Base-by-base conservation (phyloP, 371 early-diverging fungal genomes). In the Rhizopus sp. region DNA sequence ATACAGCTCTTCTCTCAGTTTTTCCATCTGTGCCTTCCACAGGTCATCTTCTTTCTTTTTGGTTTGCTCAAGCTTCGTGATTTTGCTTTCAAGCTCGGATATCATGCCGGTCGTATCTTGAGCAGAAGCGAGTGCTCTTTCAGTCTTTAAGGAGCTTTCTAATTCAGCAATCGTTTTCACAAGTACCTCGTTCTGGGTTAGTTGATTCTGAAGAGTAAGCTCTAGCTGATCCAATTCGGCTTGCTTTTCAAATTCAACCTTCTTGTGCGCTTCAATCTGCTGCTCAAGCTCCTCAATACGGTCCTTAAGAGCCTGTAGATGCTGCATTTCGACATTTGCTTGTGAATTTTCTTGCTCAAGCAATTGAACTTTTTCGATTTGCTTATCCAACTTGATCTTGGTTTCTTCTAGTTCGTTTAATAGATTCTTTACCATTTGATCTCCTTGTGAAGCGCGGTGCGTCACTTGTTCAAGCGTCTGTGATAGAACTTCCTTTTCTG, bases 51-150 rank as follows among this genome's bases (percentile, higher is more conserved):
- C 60, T n/a, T 42, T 53, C 29, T 56, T 56, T n/a, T 61, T 60
- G 5, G 50, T 45, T 47, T 58, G 32, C 16, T 68, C 59, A 15
- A 68, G 33, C 10, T 29, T 12, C 32, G 50, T 16, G 3, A 70
- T 31, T 46, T 64, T 63, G 3, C 55, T 57, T 39, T 66, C 64
- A 8, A 74, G 34, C 15, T 66, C 62, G 5, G 63, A 49, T 5
- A 74, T 60, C 60, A 70, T 61, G 5, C 69, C 71, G 1, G 69
- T 60, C 0, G 61, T 49, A 32, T 74, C 70, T 10, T 66, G 48
- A 8, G 53, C 29, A 3, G 66, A 61, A 0, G 44, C 54, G 16
- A 68, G 42, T 2, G 55, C 44, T n/a, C 69, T 69, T 15, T 75
- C 65, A 5, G 54, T 55, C 34, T 64, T 59, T 8, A 70, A 53